Evolutionary conservation across 208 protist genomes (phyloP).

Genomic region (Leishmania braziliensis): DNA sequence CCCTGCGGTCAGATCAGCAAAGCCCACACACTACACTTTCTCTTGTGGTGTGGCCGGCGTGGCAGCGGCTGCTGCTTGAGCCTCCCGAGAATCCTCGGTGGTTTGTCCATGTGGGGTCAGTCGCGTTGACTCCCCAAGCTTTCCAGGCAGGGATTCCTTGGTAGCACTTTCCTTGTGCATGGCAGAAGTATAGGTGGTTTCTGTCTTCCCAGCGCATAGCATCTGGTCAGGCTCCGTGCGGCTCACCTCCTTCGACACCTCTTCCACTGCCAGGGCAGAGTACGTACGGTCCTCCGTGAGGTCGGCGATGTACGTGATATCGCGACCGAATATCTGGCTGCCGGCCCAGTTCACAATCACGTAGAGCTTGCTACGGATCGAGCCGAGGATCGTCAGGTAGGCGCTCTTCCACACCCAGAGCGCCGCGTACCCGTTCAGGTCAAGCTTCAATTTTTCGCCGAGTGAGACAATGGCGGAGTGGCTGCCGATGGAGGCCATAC

Average conservation of each 20-base stretch:
- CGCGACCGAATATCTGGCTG: conserved; percentile 79
- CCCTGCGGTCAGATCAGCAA: neutral
- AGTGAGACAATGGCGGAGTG: conserved; percentile 70
- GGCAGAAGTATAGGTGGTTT: conserved; percentile 46
- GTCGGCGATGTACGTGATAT: conserved; percentile 87
- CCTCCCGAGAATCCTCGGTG: conserved; percentile 6
- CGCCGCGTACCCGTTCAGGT: conserved; percentile 78
- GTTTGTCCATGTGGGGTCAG: neutral
- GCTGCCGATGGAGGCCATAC: conserved; percentile 81
- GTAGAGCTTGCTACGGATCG: conserved; percentile 81
- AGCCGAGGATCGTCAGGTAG: conserved; percentile 86
- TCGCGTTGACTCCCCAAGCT: conserved; percentile 15
- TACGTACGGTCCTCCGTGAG: conserved; percentile 79
- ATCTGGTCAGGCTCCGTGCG: conserved; percentile 49
- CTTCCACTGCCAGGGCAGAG: conserved; percentile 54
- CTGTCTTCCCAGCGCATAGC: conserved; percentile 39
- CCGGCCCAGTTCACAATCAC: conserved; percentile 85
- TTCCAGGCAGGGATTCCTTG: conserved; percentile 44
- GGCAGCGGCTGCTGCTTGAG: conserved; percentile 5
- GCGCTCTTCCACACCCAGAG: conserved; percentile 87
- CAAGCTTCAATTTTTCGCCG: conserved; percentile 53
- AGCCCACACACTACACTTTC: neutral
- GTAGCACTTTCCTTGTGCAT: conserved; percentile 37
- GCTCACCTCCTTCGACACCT: conserved; percentile 62
- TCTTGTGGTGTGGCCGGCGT: neutral